A percentile compares a stretch with the other conserved stretches of the same genome.
Conservation (phyloP, 805 yeast species). For the Naumovozyma baii region DNA sequence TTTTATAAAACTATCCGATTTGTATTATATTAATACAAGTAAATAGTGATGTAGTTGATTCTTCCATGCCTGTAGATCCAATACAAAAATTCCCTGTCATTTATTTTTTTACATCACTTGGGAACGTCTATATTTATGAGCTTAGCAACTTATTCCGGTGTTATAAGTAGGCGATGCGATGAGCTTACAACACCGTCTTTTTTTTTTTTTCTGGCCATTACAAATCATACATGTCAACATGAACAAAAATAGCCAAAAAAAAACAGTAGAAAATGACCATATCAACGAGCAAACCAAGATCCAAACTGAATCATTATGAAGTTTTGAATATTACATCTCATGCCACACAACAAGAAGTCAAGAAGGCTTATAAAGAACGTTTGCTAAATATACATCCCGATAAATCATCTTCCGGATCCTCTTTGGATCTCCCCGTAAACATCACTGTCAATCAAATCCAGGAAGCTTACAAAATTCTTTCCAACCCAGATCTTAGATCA, state of each 20-base stretch:
- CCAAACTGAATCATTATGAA: conserved; percentile 38
- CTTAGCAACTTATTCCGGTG: too few relatives aligned
- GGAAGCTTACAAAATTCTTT: conserved; percentile 53
- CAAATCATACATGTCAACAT: too few relatives aligned
- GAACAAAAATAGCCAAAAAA: not conserved
- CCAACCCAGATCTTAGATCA: conserved; percentile 32
- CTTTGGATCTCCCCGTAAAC: not conserved
- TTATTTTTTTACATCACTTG: too few relatives aligned
- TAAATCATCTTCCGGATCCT: conserved; percentile 31
- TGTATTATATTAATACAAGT: too few relatives aligned
- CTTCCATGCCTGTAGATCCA: too few relatives aligned
- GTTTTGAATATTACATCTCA: conserved; percentile 42
- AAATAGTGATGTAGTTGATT: too few relatives aligned
- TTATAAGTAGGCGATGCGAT: not conserved
- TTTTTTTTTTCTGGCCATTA: too few relatives aligned
- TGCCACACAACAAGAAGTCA: conserved; percentile 37
- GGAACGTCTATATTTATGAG: too few relatives aligned
- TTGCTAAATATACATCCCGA: conserved; percentile 74
- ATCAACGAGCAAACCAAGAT: not conserved
- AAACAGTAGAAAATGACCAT: not conserved
- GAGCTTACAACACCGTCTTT: not conserved
- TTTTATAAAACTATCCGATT: too few relatives aligned
- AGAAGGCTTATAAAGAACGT: conserved; percentile 51
- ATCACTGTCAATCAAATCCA: conserved; percentile 33
- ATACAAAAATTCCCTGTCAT: too few relatives aligned